phyloP scores from a whole-genome alignment of 331 rosid genomes.

The Telfairia occidentalis region DNA sequence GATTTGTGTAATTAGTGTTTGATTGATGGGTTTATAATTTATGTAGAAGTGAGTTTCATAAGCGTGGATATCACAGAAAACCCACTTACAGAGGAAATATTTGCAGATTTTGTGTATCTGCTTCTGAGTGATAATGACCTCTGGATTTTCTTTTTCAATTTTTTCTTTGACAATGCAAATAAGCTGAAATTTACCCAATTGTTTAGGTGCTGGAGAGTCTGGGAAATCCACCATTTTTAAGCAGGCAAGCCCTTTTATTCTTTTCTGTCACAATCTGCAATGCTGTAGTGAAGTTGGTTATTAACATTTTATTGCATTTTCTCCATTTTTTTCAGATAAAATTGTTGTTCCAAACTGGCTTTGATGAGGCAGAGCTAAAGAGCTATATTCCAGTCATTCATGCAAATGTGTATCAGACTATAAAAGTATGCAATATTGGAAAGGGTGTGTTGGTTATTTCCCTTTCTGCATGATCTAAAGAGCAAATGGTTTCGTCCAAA shows the following conservation, averaged over 20 bases:
- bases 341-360: conserved; percentile 86
- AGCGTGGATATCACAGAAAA: background rate
- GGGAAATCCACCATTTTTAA: conserved; percentile 97
- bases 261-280: background rate
- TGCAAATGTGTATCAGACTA: conserved; percentile 98
- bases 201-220: conserved; percentile 89
- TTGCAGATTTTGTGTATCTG: background rate
- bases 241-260: conserved; percentile 52
- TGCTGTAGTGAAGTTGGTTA: background rate
- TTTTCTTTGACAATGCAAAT: background rate
- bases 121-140: background rate
- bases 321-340: conserved; percentile 51
- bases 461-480: conserved; percentile 41
- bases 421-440: conserved; percentile 99
- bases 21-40: background rate
- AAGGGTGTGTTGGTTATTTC: conserved; percentile 99
- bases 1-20: background rate
- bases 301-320: background rate
- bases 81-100: too few species aligned
- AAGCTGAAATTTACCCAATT: conserved; percentile 14
- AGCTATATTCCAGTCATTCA: conserved; percentile 89
- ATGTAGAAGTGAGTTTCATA: background rate
- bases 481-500: conserved; percentile 28
- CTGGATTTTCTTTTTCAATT: background rate
- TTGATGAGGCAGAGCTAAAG: conserved; percentile 86